A percentile compares a stretch with the other conserved stretches of the same genome.
Conservation (phyloP, 108 stramenopile genomes). For the Stephanodiscus minutulus region DNA sequence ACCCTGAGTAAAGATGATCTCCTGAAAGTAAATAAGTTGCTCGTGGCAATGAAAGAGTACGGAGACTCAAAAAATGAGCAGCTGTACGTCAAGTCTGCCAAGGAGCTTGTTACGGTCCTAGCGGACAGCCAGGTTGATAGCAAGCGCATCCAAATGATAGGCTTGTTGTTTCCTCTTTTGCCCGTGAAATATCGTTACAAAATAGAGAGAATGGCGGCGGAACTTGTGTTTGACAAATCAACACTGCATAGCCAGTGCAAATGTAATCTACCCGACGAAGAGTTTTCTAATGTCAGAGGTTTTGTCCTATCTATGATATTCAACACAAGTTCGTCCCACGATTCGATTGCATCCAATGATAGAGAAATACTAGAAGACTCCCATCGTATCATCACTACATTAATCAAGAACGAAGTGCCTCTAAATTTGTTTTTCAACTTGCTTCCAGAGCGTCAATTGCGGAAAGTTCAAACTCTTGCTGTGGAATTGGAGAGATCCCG, state of each 20-base stretch:
- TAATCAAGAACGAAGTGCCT: constrained; percentile 16
- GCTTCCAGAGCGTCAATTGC: constrained; percentile 28
- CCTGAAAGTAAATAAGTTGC: constrained; percentile 51
- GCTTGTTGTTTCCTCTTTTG: constrained; percentile 61
- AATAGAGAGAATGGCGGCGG: constrained; percentile 49
- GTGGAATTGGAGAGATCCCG: constrained; percentile 26
- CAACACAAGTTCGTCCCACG: constrained; percentile 10
- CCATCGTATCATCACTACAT: constrained; percentile 29
- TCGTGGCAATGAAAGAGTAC: constrained; percentile 70
- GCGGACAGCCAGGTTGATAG: constrained; percentile 16
- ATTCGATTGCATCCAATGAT: constrained; percentile 16
- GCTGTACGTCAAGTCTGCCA: constrained; percentile 37
- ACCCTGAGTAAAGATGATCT: constrained; percentile 52
- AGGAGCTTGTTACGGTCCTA: constrained; percentile 33
- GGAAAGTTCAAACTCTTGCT: constrained; percentile 31
- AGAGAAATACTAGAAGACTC: constrained; percentile 27
- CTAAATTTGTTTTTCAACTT: constrained; percentile 24
- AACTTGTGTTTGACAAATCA: constrained; percentile 49
- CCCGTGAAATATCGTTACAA: constrained; percentile 54
- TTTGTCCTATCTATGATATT: constrained; percentile 31
- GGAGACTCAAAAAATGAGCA: constrained; percentile 38
- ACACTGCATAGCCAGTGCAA: constrained; percentile 41
- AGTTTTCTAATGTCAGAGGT: constrained; percentile 35
- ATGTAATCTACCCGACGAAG: constrained; percentile 15
- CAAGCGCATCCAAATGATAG: constrained; percentile 50